phyloP scores from a whole-genome alignment of 2,329 filamentous ascomycete species.

The Sarocladium oryzae region DNA sequence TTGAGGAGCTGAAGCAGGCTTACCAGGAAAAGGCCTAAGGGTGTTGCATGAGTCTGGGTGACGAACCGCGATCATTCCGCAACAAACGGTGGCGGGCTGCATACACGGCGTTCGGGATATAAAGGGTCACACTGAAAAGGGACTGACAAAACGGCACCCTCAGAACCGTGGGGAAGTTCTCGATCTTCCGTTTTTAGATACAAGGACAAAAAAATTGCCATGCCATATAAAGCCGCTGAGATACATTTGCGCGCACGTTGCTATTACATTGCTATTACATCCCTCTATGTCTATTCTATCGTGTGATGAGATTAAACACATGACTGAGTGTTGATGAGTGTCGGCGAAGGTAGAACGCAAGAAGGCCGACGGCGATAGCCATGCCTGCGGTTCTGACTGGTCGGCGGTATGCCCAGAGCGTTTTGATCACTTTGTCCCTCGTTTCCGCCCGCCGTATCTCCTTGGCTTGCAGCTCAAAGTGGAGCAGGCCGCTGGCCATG shows the following conservation, averaged over 20 bases:
- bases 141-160: no score
- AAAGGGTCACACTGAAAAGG: not conserved
- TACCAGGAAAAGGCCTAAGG: constrained; percentile 40
- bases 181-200: not conserved
- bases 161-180: not conserved
- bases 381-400: constrained; percentile 56
- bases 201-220: not conserved
- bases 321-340: constrained; percentile 26
- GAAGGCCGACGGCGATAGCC: constrained; percentile 58
- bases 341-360: constrained; percentile 62
- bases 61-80: not conserved
- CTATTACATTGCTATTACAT: not conserved
- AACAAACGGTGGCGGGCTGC: not conserved
- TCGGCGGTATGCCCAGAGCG: constrained; percentile 58
- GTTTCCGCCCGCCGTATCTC: constrained; percentile 64
- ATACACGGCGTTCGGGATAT: constrained; percentile 6
- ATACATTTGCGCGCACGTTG: not conserved
- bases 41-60: not conserved
- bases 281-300: not conserved
- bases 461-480: constrained; percentile 60
- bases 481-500: constrained; percentile 56
- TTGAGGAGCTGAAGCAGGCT: constrained; percentile 57
- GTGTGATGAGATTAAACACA: constrained; percentile 4
- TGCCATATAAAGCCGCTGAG: not conserved
- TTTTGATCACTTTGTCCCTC: constrained; percentile 30